Percentiles rank a stretch among this genome's conserved stretches.
These are phyloP conservation scores for Cucurbitaria berberidis DNA, from an alignment of 2,329 filamentous ascomycete species.

Conservation along the genomic window DNA sequence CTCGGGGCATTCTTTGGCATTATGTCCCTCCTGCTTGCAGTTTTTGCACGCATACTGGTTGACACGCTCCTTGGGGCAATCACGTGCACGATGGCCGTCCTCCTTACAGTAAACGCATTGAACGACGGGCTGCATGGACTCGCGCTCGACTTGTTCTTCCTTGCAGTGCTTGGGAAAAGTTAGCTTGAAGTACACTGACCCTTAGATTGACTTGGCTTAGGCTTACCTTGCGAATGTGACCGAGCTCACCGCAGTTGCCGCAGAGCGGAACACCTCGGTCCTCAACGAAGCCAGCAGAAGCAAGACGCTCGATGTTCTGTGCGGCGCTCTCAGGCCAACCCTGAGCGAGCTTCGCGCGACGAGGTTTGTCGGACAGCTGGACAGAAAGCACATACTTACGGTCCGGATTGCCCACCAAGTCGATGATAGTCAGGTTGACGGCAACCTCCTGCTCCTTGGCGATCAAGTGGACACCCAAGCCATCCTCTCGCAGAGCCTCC, in stretches of 20 bases:
- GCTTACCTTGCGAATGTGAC: slow-evolving; percentile 60
- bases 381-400: slow-evolving; percentile 70
- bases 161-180: slow-evolving; percentile 57
- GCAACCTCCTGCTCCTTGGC: slow-evolving; percentile 55
- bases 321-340: slow-evolving; percentile 64
- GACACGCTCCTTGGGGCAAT: slow-evolving; percentile 63
- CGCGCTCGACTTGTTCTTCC: slow-evolving; percentile 61
- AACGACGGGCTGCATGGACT: slow-evolving; percentile 54
- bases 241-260: slow-evolving; percentile 67
- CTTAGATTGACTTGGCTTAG: background rate
- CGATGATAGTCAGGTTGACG: slow-evolving; percentile 57
- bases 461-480: slow-evolving; percentile 59
- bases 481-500: slow-evolving; percentile 56
- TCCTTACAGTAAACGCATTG: slow-evolving; percentile 70
- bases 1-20: slow-evolving; percentile 50
- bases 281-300: slow-evolving; percentile 69
- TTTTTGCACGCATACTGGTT: slow-evolving; percentile 73
- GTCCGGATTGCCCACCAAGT: slow-evolving; percentile 62
- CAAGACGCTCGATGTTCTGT: slow-evolving; percentile 69
- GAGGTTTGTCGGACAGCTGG: slow-evolving; percentile 65
- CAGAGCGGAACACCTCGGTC: slow-evolving; percentile 66
- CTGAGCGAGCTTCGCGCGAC: slow-evolving; percentile 58
- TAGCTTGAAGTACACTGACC: background rate
- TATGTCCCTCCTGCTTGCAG: slow-evolving; percentile 60
- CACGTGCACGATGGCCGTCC: slow-evolving; percentile 70